Base-by-base conservation (phyloP, 1,284 basidiomycete genomes). In the Cryptococcus hybrid region DNA sequence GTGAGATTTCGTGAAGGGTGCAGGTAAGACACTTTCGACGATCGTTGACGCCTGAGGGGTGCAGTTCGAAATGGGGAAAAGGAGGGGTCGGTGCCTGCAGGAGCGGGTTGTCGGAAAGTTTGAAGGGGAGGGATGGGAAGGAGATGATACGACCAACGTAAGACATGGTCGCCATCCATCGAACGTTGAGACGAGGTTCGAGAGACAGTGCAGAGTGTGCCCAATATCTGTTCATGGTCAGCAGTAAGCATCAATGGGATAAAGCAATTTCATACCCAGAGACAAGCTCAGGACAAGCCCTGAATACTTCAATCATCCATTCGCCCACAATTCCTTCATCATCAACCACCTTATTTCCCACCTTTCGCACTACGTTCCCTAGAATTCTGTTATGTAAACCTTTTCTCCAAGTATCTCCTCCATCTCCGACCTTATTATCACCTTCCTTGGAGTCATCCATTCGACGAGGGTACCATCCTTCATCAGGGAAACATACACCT, bases 121-220 rank as follows among this genome's bases (percentile, higher is more conserved):
- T 78, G 73, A 7, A 80, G 67, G 7, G 67, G 59, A 0, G 92
- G 92, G 46, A 47, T 6, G 46, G 8, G 12, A 18, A 12, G 15
- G 88, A 87, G 48, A 95, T 82, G 38, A 93, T 83, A 2, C 84
- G 81, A 0, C 87, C 88, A 44, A 92, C 83, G 69, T 92, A 89
- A 2, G 90, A 83, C 58, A 94, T 85, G 54, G 92, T 93, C 1
- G 88, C 85, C 37, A 96, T 85, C 92, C 92, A 97, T 67, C 88
- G 86, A 0, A 90, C 89, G 5, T 89, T 89, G 0, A 93, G 83
- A 1, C 90, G 84, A 0, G 93, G 92, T 63, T 97, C 93, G 6
- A 96, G 81, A 0, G 88, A 88, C 24, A 92, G 79, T 0, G 84
- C 84, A 3, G 85, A 87, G 38, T 83, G 83, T 13, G 85, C 76